These are phyloP conservation scores for Nidularia sp. DNA, from an alignment of 768 basidiomycete species.

Conservation along the genomic window DNA sequence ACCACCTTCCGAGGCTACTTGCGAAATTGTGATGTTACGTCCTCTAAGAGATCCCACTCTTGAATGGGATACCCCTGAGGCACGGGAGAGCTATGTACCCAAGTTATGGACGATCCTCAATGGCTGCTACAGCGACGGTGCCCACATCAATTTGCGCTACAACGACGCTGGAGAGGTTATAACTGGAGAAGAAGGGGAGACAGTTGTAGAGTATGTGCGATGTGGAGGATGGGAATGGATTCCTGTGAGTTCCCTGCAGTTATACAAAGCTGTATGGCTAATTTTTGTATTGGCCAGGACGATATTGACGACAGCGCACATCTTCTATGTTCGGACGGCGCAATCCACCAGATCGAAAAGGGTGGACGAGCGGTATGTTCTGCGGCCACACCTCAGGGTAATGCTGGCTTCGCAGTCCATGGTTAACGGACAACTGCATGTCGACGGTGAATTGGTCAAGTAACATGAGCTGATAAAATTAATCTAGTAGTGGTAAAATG, in stretches of 20 bases:
- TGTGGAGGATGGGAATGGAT: constrained; percentile 84
- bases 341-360: constrained; percentile 55
- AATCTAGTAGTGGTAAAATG: too few relatives aligned
- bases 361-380: constrained; percentile 57
- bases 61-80: constrained; percentile 31
- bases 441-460: too few relatives aligned
- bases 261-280: neutral
- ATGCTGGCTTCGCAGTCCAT: constrained; percentile 44
- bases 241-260: constrained; percentile 51
- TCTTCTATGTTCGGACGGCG: constrained; percentile 78
- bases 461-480: too few relatives aligned
- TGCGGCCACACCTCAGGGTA: constrained; percentile 28
- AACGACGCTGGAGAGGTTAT: constrained; percentile 34
- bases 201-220: constrained; percentile 74
- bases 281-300: constrained; percentile 35
- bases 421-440: constrained; percentile 17
- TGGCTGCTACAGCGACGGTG: constrained; percentile 76
- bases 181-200: constrained; percentile 38
- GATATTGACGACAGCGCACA: constrained; percentile 57
- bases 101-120: constrained; percentile 51
- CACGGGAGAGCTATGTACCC: constrained; percentile 46
- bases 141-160: constrained; percentile 64
- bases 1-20: constrained; percentile 40
- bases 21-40: constrained; percentile 76
- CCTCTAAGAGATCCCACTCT: constrained; percentile 59